Evolutionary conservation across 345 rosid genomes (phyloP).

Genomic region (Heritiera littoralis): DNA sequence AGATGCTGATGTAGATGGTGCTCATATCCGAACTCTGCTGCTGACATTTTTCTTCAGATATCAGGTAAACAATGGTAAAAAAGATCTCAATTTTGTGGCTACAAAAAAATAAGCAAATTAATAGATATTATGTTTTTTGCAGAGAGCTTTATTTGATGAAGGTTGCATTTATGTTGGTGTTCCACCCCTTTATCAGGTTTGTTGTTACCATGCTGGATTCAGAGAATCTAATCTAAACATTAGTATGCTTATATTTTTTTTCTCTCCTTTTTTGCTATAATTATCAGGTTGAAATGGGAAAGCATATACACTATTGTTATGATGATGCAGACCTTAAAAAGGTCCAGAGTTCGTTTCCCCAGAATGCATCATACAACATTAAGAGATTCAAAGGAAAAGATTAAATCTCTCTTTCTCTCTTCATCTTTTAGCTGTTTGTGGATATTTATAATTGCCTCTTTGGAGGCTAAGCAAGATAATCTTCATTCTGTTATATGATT

Average conservation of each 20-base stretch:
- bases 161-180: conserved; percentile 98
- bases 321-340: conserved; percentile 73
- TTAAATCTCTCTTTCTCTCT: background rate
- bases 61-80: conserved; percentile 57
- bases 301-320: conserved; percentile 73
- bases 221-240: conserved; percentile 1
- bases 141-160: conserved; percentile 87
- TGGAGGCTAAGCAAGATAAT: background rate
- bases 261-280: conserved; percentile 27
- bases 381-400: conserved; percentile 94
- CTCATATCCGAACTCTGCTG: conserved; percentile 91
- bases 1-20: conserved; percentile 99
- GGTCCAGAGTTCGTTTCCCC: conserved; percentile 59
- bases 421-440: background rate
- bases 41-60: conserved; percentile 96
- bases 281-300: conserved; percentile 89
- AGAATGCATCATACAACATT: conserved; percentile 83
- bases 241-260: conserved; percentile 14
- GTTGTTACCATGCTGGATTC: conserved; percentile 21
- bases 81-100: background rate
- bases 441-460: background rate
- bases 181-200: conserved; percentile 94
- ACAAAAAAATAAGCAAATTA: conserved; percentile 3
- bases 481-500: background rate
- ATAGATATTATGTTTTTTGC: conserved; percentile 31